Evolutionary conservation across 139 green algal species (phyloP), one percentile per base, ranked within the genome.

Genomic region (Spirogloea muscicola): DNA sequence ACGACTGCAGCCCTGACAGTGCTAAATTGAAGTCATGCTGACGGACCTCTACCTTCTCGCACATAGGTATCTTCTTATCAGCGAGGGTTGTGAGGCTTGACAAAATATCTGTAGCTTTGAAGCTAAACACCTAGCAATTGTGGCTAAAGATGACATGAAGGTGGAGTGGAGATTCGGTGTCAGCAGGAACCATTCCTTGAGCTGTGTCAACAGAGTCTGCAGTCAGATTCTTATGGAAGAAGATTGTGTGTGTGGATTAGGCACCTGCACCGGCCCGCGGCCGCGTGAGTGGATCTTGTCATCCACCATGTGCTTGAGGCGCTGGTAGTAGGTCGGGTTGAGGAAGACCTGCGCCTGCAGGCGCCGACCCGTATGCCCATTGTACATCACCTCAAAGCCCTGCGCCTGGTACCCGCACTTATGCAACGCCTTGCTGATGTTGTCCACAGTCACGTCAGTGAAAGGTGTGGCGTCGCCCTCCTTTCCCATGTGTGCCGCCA

Each of bases 241-340:
- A 58, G 48, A 25, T n/a, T 33, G 7, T 58, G 48, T 58, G 27
- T 25, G n/a, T n/a, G n/a, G n/a, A n/a, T 16, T n/a, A 21, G 48
- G 27, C 46, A 96, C 46, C 63, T 68, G 66, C 29, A 92, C 86
- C n/a, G 91, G 91, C 1, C 90, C 91, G n/a, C 88, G 82, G 38
- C 84, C 89, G 6, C 90, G 82, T 5, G 82, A 89, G 86, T 98
- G 94, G 74, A 97, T 96, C 82, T 98, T 97, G 84, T 98, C 94
- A 81, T 98, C 92, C 58, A 96, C 91, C 94, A 99, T 98, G 77
- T 99, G 95, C 91, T 98, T 98, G 10, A 99, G 87, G 21, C 95
- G 89, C 89, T 99, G 95, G 88, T 83, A 83, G 49, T 98, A 98
- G 42, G 95, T 99, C 48, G 95, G 95, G 61, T 94, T 94, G 38